Evolutionary conservation across 768 basidiomycete species (phyloP), one percentile per base, ranked within the genome.

Genomic region (Coprinopsis sp.): DNA sequence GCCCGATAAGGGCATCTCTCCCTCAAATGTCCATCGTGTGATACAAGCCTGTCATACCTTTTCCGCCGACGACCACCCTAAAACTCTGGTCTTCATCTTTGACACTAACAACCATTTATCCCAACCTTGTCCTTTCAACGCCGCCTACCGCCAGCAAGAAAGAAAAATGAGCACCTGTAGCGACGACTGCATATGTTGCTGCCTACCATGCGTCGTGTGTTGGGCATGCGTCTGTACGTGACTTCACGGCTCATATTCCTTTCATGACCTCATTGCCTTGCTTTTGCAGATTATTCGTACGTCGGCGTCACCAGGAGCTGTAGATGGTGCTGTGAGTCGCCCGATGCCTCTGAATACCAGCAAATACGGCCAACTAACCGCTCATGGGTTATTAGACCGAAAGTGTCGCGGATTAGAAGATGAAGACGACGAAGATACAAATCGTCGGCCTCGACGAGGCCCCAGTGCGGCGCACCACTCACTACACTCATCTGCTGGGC

Each of bases 181-280:
- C 25, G 41, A 42, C 34, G 48, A 49, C 19, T 49, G 48, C 27
- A 49, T 49, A 16, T 49, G 48, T 23, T 49, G 48, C 34, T 49
- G 40, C 22, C 28, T 49, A 19, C 48, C 48, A 24, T 43, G 40
- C 19, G 37, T 49, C 2, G 48, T 30, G 24, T 33, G 31, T 8
- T 49, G 48, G 48, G 48, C 33, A 11, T 49, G 48, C 21, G n/a
- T 43, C 24, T 49, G 48, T 49, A 22, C 43, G 48, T 49, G 16
- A 4, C 27, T 18, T 18, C 7, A 11, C 34, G 7, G 7, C 10
- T 28, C 6, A n/a, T 30, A 28, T 30, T 36, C 21, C 16, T 28
- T 12, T 14, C 38, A 11, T 5, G 16, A 39, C 38, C 25, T 39
- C 19, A 39, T n/a, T 31, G 30, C 8, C 30, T 31, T n/a, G 5